These are phyloP conservation scores for Annona squamosa DNA, from an alignment of 164 flowering plant genomes.

Conservation along the genomic window DNA sequence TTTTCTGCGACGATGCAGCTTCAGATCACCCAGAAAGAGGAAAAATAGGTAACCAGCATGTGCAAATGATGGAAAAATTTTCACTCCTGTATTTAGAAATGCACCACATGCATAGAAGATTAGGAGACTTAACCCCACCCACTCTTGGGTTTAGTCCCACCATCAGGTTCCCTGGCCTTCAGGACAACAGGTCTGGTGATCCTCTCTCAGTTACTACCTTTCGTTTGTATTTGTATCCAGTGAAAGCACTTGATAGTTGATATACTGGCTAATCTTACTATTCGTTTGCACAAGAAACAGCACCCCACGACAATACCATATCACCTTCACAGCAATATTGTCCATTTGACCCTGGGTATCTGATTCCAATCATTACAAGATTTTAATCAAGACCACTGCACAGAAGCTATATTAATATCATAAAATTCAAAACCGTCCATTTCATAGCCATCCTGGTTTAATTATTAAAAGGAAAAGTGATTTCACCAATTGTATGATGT, in stretches of 20 bases:
- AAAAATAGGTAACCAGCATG: background rate
- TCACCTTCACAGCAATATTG: background rate
- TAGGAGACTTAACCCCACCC: too few relatives aligned
- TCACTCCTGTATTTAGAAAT: background rate
- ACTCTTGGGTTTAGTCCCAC: background rate
- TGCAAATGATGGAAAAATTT: background rate
- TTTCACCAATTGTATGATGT: background rate
- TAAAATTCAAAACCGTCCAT: background rate
- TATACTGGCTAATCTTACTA: too few relatives aligned
- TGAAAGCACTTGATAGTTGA: too few relatives aligned
- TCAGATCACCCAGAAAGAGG: too few relatives aligned
- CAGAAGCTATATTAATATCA: background rate
- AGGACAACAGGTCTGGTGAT: background rate
- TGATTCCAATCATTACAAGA: background rate
- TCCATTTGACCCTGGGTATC: background rate
- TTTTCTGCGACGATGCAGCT: too few relatives aligned
- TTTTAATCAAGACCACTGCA: background rate
- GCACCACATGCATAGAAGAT: background rate
- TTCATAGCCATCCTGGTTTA: background rate
- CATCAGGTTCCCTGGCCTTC: background rate
- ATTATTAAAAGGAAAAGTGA: background rate
- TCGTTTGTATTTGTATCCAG: background rate
- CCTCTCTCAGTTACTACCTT: background rate
- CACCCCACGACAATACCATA: background rate
- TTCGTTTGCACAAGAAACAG: too few relatives aligned